Percentiles rank a stretch among this genome's conserved stretches.
Conservation (phyloP, 495 filamentous ascomycete genomes). For the Saxophila tyrrhenica region DNA sequence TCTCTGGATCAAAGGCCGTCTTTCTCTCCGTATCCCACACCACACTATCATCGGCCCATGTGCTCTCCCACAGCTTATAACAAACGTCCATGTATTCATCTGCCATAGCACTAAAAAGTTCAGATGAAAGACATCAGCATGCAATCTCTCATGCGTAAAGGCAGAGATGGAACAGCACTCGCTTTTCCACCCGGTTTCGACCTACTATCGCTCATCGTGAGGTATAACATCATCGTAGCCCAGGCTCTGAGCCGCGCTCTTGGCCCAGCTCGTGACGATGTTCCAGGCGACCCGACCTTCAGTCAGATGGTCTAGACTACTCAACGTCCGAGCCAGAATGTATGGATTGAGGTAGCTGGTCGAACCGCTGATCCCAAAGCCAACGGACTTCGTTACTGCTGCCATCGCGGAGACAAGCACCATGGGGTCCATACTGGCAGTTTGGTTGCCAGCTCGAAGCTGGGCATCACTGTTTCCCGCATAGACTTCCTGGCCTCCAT, state of each 20-base stretch:
- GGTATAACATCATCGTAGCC: background rate
- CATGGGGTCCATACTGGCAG: background rate
- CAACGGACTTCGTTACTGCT: background rate
- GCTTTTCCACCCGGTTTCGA: too few species aligned
- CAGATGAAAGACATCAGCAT: too few species aligned
- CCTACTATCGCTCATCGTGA: background rate
- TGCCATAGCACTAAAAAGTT: conserved; percentile 38
- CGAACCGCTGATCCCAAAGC: background rate
- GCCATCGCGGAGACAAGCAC: background rate
- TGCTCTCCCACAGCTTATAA: conserved; percentile 58
- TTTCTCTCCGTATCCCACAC: conserved; percentile 49
- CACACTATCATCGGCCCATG: conserved; percentile 55
- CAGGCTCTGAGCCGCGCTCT: background rate
- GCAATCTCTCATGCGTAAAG: too few species aligned
- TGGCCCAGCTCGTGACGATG: background rate
- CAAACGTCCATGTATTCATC: conserved; percentile 55
- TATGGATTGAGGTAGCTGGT: background rate
- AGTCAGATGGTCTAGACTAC: background rate
- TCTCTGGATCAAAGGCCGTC: conserved; percentile 13
- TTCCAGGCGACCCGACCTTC: background rate
- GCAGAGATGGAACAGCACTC: too few species aligned
- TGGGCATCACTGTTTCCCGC: background rate
- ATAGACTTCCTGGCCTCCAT: background rate
- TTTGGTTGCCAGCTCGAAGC: background rate
- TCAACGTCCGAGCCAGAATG: background rate